phyloP scores from a whole-genome alignment of 495 filamentous ascomycete species.

The Tricharina praecox region DNA sequence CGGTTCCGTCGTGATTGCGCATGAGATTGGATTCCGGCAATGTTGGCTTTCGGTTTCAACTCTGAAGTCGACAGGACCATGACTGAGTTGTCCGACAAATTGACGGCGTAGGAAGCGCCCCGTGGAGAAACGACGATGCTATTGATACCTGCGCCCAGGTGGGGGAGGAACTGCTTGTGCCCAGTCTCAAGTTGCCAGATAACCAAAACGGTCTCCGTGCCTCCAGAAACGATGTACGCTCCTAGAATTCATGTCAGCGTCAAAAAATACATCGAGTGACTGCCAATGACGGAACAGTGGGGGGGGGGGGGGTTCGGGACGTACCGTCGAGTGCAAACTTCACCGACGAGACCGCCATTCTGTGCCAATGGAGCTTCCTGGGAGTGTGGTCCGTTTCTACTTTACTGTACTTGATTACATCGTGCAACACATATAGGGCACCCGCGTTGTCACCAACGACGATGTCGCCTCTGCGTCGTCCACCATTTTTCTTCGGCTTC shows the following conservation, averaged over 20 bases:
- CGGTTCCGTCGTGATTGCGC: neutral
- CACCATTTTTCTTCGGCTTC: constrained; percentile 26
- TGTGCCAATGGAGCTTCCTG: constrained; percentile 73
- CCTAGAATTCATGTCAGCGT: constrained; percentile 36
- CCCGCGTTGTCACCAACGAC: constrained; percentile 59
- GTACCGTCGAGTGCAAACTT: constrained; percentile 86
- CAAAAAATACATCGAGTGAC: no score
- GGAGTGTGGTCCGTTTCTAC: constrained; percentile 14
- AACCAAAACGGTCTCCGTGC: constrained; percentile 73
- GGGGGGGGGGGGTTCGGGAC: no score
- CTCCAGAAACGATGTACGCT: constrained; percentile 91
- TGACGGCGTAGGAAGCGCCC: constrained; percentile 64
- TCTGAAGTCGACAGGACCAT: constrained; percentile 82
- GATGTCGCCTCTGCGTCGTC: constrained; percentile 39
- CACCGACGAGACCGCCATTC: constrained; percentile 57
- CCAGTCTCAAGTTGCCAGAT: constrained; percentile 91
- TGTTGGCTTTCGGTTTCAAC: constrained; percentile 57
- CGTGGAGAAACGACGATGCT: constrained; percentile 63
- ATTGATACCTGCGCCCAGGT: constrained; percentile 68
- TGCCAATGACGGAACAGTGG: no score
- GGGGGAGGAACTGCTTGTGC: constrained; percentile 61
- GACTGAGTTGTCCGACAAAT: constrained; percentile 74
- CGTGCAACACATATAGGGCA: constrained; percentile 53
- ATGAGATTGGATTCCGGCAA: constrained; percentile 60
- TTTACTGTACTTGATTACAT: constrained; percentile 39